Conservation (phyloP, 768 basidiomycete genomes). For the Leccinum aurantiacum region DNA sequence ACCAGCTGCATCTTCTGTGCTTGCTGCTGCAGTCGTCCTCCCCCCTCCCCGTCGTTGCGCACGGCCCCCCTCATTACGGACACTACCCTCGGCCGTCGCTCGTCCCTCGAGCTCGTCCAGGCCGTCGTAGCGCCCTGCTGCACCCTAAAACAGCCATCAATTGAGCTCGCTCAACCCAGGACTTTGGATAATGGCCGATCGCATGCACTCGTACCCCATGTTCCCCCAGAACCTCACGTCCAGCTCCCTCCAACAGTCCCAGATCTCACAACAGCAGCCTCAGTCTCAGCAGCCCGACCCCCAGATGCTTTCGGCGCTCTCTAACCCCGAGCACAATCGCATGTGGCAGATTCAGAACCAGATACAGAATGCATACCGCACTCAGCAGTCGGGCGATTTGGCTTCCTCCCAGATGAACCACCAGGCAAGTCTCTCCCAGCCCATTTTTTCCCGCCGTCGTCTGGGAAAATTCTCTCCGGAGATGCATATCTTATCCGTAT, state of each 20-base stretch:
- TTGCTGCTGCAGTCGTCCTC: slow-evolving; percentile 31
- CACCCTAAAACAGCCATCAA: slow-evolving; percentile 32
- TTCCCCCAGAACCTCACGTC: slow-evolving; percentile 48
- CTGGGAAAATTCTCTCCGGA: slow-evolving; percentile 19
- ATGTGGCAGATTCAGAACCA: slow-evolving; percentile 57
- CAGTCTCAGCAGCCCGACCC: slow-evolving; percentile 44
- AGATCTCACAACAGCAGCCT: slow-evolving; percentile 44
- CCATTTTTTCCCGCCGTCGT: slow-evolving; percentile 17
- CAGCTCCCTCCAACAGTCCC: slow-evolving; percentile 41
- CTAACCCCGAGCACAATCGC: slow-evolving; percentile 51
- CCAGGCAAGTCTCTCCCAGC: slow-evolving; percentile 44
- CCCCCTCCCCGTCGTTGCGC: slow-evolving; percentile 49
- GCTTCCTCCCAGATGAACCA: slow-evolving; percentile 39
- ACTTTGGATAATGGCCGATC: slow-evolving; percentile 60
- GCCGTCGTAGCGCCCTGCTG: slow-evolving; percentile 28
- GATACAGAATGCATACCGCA: slow-evolving; percentile 43
- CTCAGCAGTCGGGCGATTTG: slow-evolving; percentile 43
- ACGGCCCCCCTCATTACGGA: slow-evolving; percentile 34
- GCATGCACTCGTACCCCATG: slow-evolving; percentile 54
- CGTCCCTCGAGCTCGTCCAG: slow-evolving; percentile 22
- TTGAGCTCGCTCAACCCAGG: slow-evolving; percentile 26
- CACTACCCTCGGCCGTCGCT: slow-evolving; percentile 23
- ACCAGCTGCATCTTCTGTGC: slow-evolving; percentile 44
- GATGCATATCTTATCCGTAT: slow-evolving; percentile 13
- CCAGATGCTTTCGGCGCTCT: slow-evolving; percentile 40